Conservation (phyloP, 2,329 filamentous ascomycete species). For the Trichoderma atrobrunneum region DNA sequence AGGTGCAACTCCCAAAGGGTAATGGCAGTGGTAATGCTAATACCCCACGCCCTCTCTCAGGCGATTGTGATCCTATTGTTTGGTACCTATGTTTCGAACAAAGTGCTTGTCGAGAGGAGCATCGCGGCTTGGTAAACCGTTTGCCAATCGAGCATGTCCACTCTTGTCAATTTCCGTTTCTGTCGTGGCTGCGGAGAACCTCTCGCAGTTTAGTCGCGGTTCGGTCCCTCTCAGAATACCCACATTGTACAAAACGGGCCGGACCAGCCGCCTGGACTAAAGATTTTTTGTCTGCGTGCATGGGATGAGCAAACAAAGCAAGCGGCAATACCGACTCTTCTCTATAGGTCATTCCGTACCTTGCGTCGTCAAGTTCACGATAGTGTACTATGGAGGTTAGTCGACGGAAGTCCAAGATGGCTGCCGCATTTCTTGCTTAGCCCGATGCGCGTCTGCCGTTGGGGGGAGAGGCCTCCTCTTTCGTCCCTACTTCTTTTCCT, state of each 20-base stretch:
- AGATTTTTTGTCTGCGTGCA: conserved; percentile 3
- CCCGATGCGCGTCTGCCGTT: neutral
- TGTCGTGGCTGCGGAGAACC: conserved; percentile 14
- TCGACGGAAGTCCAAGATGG: neutral
- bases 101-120: neutral
- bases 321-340: neutral
- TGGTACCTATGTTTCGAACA: neutral
- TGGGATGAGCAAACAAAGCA: neutral
- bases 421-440: neutral
- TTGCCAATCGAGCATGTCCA: neutral
- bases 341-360: neutral
- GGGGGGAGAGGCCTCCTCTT: neutral
- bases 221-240: conserved; percentile 9
- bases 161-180: conserved; percentile 12
- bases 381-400: neutral
- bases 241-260: conserved; percentile 16
- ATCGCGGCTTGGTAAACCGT: neutral
- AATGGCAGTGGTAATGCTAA: neutral
- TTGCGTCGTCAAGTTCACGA: neutral
- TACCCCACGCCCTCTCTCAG: neutral
- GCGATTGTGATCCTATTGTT: neutral
- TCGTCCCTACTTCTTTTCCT: neutral
- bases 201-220: conserved; percentile 4
- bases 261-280: conserved; percentile 11
- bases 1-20: neutral